A percentile compares a stretch with the other conserved stretches of the same genome.
Evolutionary conservation across 169 alveolate species (phyloP).

Genomic region (Neospora caninum): DNA sequence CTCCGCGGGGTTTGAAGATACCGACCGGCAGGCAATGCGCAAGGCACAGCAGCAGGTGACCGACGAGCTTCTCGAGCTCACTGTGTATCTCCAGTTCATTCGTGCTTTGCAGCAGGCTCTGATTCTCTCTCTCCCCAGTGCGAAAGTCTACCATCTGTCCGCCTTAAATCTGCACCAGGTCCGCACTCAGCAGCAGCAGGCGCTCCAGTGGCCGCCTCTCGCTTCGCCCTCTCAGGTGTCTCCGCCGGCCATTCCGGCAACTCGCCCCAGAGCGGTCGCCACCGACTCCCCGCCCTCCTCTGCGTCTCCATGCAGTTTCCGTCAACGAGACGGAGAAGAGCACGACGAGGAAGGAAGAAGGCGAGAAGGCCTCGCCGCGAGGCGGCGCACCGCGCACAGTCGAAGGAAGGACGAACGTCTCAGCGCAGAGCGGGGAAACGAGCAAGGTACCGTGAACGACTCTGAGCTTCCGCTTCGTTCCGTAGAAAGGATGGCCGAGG

Average conservation of each 20-base stretch:
- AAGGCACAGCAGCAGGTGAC: constrained; percentile 42
- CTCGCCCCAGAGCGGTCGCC: neutral
- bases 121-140: neutral
- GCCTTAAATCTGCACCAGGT: neutral
- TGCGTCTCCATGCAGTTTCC: neutral
- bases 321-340: neutral
- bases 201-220: neutral
- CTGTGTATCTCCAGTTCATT: constrained; percentile 68
- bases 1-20: too few species aligned
- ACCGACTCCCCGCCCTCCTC: neutral
- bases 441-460: too few species aligned
- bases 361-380: neutral
- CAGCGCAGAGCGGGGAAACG: too few species aligned
- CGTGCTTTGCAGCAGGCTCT: constrained; percentile 73
- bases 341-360: neutral
- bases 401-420: too few species aligned
- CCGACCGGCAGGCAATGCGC: neutral
- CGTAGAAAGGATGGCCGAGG: too few species aligned
- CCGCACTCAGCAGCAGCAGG: neutral
- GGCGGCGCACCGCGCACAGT: neutral
- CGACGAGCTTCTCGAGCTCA: constrained; percentile 60
- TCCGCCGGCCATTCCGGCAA: neutral
- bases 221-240: neutral
- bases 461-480: too few species aligned
- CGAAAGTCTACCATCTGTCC: neutral